Percentiles rank a stretch among this genome's conserved stretches.
These are phyloP conservation scores for Wallacemonas sp. DNA, from an alignment of 208 protist species.

Conservation along the genomic window DNA sequence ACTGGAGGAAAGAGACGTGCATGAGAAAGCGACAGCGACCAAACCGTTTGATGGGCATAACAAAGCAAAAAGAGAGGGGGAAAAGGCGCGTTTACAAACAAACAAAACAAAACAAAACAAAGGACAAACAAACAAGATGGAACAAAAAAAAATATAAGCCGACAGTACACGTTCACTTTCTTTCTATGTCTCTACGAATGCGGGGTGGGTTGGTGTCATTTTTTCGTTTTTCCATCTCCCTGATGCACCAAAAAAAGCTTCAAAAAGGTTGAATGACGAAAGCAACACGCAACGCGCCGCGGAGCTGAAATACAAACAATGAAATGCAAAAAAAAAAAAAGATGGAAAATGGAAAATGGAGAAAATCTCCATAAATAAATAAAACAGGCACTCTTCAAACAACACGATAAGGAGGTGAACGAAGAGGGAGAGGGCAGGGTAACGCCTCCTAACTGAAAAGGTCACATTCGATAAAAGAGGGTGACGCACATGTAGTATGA, in stretches of 20 bases:
- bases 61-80: constrained; percentile 3
- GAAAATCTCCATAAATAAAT: constrained; percentile 8
- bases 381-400: constrained; percentile 5
- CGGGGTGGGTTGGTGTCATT: not conserved
- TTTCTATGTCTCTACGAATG: constrained; percentile 13
- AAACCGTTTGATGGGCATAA: not conserved
- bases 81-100: too few species aligned
- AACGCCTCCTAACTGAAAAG: too few species aligned
- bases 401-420: not conserved
- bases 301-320: not conserved
- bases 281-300: not conserved
- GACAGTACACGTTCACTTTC: constrained; percentile 6
- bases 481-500: too few species aligned
- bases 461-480: not conserved
- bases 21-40: too few species aligned
- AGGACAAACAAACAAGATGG: constrained; percentile 25
- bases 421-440: constrained; percentile 21
- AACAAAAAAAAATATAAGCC: constrained; percentile 20
- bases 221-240: not conserved
- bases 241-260: too few species aligned
- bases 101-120: constrained; percentile 21
- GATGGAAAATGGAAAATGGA: not conserved
- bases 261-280: too few species aligned
- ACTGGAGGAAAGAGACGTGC: too few species aligned
- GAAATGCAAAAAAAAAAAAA: constrained; percentile 16